Evolutionary conservation across 345 rosid genomes (phyloP).

Genomic region (Populus tremula): DNA sequence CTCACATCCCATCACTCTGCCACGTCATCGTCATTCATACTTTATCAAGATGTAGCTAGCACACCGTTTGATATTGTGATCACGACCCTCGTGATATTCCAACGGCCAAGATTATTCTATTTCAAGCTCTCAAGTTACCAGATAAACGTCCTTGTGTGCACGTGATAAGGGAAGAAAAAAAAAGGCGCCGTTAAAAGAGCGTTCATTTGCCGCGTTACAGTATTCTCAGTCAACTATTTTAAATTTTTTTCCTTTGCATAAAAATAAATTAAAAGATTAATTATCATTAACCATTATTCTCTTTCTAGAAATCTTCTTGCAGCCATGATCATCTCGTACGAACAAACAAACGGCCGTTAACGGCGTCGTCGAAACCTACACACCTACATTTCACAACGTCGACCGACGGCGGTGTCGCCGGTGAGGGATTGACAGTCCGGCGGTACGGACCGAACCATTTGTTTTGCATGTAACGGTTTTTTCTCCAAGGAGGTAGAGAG

Average conservation of each 20-base stretch:
- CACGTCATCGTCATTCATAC: neutral
- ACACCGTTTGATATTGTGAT: neutral
- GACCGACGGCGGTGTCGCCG: constrained; percentile 26
- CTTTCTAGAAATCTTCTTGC: neutral
- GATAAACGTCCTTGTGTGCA: neutral
- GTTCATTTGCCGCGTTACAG: neutral
- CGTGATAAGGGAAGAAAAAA: neutral
- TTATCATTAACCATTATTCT: neutral
- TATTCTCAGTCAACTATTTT: neutral
- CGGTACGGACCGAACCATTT: constrained; percentile 81
- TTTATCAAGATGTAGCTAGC: neutral
- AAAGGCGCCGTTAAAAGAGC: neutral
- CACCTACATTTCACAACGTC: constrained; percentile 52
- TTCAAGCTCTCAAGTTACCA: neutral
- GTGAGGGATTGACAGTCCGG: constrained; percentile 44
- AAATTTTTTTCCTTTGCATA: neutral
- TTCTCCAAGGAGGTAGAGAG: constrained; percentile 86
- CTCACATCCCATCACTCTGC: neutral
- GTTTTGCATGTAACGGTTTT: constrained; percentile 81
- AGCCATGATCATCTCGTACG: constrained; percentile 38
- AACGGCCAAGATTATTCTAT: neutral
- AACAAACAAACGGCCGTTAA: constrained; percentile 45
- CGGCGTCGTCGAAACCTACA: constrained; percentile 63
- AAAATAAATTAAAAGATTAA: neutral
- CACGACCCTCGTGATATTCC: neutral